Conservation (phyloP, 1,284 basidiomycete species). For the Gastroboletus turbinatus region DNA sequence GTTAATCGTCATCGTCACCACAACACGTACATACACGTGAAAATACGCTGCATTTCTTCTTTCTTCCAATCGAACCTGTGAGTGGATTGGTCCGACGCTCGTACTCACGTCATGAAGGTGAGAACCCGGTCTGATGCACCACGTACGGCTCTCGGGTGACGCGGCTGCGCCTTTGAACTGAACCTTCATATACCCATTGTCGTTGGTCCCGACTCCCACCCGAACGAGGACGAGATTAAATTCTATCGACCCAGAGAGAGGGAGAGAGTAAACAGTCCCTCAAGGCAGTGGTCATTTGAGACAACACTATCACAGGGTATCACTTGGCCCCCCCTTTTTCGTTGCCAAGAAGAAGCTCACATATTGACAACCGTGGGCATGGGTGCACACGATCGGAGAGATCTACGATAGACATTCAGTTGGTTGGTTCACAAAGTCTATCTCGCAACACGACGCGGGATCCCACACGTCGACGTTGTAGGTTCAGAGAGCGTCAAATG, state of each 20-base stretch:
- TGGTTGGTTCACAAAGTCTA: neutral
- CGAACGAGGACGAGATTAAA: neutral
- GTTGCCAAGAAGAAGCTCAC: neutral
- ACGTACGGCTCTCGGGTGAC: neutral
- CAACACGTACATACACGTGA: neutral
- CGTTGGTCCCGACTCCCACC: neutral
- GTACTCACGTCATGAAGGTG: neutral
- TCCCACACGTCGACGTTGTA: neutral
- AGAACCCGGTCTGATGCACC: neutral
- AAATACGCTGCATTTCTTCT: neutral
- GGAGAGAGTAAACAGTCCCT: neutral
- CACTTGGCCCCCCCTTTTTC: neutral
- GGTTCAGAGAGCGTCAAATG: neutral
- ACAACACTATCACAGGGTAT: neutral
- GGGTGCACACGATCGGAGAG: neutral
- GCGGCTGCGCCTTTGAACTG: neutral
- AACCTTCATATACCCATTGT: neutral
- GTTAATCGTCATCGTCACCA: neutral
- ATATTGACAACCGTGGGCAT: constrained; percentile 1
- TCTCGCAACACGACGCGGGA: neutral
- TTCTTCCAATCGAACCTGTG: neutral
- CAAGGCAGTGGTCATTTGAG: neutral
- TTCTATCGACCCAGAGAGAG: neutral
- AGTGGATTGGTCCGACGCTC: neutral
- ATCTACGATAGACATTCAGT: neutral